phyloP scores from a whole-genome alignment of 805 yeast genomes.

The Metschnikowia proteae region DNA sequence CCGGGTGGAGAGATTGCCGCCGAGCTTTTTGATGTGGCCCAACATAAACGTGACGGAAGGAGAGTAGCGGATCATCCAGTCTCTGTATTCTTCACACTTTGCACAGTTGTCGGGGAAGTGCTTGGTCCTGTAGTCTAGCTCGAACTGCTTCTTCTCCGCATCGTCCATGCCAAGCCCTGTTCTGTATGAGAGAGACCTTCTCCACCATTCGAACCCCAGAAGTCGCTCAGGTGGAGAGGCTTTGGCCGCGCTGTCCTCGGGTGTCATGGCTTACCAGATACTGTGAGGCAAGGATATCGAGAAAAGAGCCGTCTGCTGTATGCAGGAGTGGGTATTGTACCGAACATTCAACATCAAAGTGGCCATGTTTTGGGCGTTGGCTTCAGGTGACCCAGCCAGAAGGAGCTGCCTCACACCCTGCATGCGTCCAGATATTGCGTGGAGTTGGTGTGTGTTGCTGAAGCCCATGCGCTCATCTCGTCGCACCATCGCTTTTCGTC shows the following conservation, averaged over 20 bases:
- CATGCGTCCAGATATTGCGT: too few relatives aligned
- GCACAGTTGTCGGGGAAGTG: slow-evolving; percentile 52
- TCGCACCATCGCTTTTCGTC: slow-evolving; percentile 1
- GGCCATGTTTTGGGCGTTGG: too few relatives aligned
- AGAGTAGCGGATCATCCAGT: slow-evolving; percentile 75
- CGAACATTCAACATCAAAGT: too few relatives aligned
- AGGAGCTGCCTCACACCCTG: too few relatives aligned
- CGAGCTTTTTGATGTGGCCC: slow-evolving; percentile 70
- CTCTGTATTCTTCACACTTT: slow-evolving; percentile 68
- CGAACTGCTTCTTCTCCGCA: slow-evolving; percentile 53
- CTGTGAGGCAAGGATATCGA: not conserved
- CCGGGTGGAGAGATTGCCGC: slow-evolving; percentile 42
- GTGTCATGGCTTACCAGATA: not conserved
- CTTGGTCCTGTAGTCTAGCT: slow-evolving; percentile 48
- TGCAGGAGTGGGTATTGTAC: not conserved
- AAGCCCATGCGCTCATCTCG: slow-evolving; percentile 1
- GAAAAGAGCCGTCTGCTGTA: not conserved
- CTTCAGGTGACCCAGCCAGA: too few relatives aligned
- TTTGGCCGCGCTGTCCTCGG: slow-evolving; percentile 3
- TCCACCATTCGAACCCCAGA: slow-evolving; percentile 76
- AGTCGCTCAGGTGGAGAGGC: slow-evolving; percentile 31
- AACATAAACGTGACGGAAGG: slow-evolving; percentile 87
- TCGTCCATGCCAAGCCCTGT: slow-evolving; percentile 64
- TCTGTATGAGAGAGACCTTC: slow-evolving; percentile 63
- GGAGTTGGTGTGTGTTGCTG: not conserved